Evolutionary conservation across 2,329 filamentous ascomycete species (phyloP).

Genomic region (Acarospora socialis): DNA sequence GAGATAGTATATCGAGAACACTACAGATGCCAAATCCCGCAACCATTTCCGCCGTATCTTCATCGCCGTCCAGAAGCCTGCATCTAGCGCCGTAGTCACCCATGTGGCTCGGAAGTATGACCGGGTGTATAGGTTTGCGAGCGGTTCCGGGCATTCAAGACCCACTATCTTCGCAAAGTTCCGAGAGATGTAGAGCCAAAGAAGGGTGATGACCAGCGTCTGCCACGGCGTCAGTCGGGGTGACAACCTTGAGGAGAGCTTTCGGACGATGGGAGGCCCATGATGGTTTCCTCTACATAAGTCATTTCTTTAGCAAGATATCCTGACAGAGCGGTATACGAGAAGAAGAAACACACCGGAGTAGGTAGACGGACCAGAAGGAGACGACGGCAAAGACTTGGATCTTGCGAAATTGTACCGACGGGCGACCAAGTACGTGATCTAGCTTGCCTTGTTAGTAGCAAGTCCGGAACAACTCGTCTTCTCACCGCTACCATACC

Average conservation of each 20-base stretch:
- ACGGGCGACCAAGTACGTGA: slow-evolving; percentile 83
- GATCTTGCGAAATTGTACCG: slow-evolving; percentile 77
- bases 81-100: slow-evolving; percentile 87
- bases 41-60: slow-evolving; percentile 67
- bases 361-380: slow-evolving; percentile 80
- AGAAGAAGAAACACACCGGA: slow-evolving; percentile 40
- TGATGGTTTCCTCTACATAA: slow-evolving; percentile 59
- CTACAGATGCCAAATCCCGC: slow-evolving; percentile 64
- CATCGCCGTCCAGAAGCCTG: slow-evolving; percentile 98
- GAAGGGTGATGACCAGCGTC: slow-evolving; percentile 69
- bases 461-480: too few species aligned
- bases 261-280: slow-evolving; percentile 64
- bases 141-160: slow-evolving; percentile 80
- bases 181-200: slow-evolving; percentile 79
- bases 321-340: not conserved
- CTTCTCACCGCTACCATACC: too few species aligned
- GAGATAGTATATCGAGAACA: slow-evolving; percentile 83
- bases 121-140: slow-evolving; percentile 84
- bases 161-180: slow-evolving; percentile 91
- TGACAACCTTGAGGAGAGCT: slow-evolving; percentile 57
- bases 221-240: slow-evolving; percentile 75
- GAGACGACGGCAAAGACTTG: slow-evolving; percentile 84
- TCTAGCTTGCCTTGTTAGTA: too few species aligned
- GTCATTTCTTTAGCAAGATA: slow-evolving; percentile 9
- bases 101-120: slow-evolving; percentile 94